Evolutionary conservation across 768 basidiomycete species (phyloP).

Genomic region (Hortiboletus campestris): DNA sequence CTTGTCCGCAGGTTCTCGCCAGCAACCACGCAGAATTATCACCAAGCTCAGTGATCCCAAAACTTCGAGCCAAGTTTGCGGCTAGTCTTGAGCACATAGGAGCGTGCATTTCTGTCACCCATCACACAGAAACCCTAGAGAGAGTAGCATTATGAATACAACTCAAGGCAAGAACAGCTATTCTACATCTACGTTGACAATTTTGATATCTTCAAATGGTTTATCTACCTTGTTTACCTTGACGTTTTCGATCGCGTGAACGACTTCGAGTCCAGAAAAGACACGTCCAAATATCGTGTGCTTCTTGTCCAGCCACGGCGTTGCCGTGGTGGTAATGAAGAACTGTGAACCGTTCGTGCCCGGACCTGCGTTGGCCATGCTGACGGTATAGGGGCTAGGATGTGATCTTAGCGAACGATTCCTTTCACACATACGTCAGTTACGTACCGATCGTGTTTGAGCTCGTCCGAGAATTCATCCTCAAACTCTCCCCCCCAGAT

Average conservation of each 20-base stretch:
- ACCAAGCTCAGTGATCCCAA: constrained; percentile 24
- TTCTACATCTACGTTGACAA: constrained; percentile 74
- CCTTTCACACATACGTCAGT: not conserved
- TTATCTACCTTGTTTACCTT: constrained; percentile 83
- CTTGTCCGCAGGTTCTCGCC: constrained; percentile 44
- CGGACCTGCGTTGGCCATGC: constrained; percentile 93
- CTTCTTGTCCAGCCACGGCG: constrained; percentile 90
- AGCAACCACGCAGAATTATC: constrained; percentile 12
- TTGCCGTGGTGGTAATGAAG: constrained; percentile 95
- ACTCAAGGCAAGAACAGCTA: constrained; percentile 29
- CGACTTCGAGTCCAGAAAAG: constrained; percentile 81
- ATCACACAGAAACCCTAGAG: constrained; percentile 40
- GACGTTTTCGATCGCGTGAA: constrained; percentile 90
- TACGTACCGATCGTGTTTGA: constrained; percentile 84
- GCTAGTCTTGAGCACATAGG: constrained; percentile 28
- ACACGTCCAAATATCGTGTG: constrained; percentile 93
- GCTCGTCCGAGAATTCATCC: constrained; percentile 87
- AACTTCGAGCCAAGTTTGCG: constrained; percentile 36
- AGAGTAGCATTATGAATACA: constrained; percentile 45
- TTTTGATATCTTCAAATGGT: constrained; percentile 92
- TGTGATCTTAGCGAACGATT: not conserved
- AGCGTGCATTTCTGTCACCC: constrained; percentile 24
- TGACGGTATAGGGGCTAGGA: constrained; percentile 87
- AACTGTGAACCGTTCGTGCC: constrained; percentile 95
- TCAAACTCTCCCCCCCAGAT: constrained; percentile 92